Evolutionary conservation across 2,329 filamentous ascomycete genomes (phyloP).

Genomic region (Diaporthe sp.): DNA sequence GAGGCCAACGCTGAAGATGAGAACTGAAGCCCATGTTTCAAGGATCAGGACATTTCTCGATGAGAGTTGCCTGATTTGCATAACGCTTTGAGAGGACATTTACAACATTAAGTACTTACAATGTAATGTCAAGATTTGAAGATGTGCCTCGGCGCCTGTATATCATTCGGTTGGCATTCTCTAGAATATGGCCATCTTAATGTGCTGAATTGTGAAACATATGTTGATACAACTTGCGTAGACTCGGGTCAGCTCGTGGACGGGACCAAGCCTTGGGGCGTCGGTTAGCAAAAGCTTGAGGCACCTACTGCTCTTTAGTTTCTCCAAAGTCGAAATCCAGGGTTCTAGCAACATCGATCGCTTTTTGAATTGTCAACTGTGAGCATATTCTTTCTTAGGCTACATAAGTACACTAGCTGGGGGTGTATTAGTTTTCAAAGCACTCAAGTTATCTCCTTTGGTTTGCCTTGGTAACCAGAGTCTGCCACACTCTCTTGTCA

Average conservation of each 20-base stretch:
- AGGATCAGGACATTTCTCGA: background rate
- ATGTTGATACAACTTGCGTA: background rate
- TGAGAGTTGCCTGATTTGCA: background rate
- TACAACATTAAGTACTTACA: background rate
- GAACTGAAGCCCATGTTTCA: background rate
- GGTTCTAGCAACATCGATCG: background rate
- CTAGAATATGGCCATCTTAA: background rate
- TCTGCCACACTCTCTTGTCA: background rate
- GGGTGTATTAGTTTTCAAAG: background rate
- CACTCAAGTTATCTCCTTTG: background rate
- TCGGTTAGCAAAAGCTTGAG: background rate
- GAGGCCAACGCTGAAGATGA: background rate
- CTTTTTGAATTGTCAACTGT: background rate
- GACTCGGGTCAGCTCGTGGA: background rate
- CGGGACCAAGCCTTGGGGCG: background rate
- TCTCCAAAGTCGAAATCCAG: background rate
- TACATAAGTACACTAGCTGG: background rate
- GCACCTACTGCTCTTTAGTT: background rate
- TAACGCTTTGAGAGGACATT: background rate
- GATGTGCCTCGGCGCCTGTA: background rate
- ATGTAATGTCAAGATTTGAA: conserved; percentile 4
- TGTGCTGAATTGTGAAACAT: background rate
- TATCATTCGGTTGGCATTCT: background rate
- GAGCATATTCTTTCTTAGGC: background rate
- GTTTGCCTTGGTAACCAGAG: background rate